phyloP scores from a whole-genome alignment of 2,329 filamentous ascomycete genomes.

The Botrytis cinerea region DNA sequence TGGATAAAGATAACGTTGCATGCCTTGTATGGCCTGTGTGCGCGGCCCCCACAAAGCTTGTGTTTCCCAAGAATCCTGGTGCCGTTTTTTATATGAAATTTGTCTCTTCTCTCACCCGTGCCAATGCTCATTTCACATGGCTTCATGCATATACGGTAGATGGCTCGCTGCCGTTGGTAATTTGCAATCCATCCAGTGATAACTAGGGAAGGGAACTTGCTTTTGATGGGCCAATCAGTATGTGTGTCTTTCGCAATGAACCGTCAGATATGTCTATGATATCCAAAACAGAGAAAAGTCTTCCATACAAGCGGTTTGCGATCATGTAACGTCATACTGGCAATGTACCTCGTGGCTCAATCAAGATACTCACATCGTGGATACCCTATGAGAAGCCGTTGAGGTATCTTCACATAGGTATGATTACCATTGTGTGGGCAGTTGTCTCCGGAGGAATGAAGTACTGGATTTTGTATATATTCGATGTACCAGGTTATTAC shows the following conservation, averaged over 20 bases:
- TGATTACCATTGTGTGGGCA: neutral
- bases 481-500: neutral
- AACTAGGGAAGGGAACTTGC: neutral
- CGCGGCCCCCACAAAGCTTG: conserved; percentile 18
- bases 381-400: neutral
- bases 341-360: neutral
- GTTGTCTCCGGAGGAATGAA: neutral
- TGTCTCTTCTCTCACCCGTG: neutral
- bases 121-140: conserved; percentile 6
- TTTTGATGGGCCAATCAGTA: neutral
- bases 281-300: neutral
- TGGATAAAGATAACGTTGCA: conserved; percentile 13
- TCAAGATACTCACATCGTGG: neutral
- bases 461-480: conserved; percentile 1
- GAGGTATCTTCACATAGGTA: neutral
- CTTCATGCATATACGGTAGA: conserved; percentile 15
- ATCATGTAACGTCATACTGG: conserved; percentile 18
- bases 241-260: neutral
- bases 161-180: neutral
- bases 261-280: neutral
- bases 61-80: conserved; percentile 1
- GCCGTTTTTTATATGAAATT: neutral
- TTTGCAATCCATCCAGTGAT: conserved; percentile 13
- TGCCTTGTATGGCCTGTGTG: neutral
- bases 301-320: neutral